phyloP scores from a whole-genome alignment of 164 flowering plant species.

The Stephania cephalantha region DNA sequence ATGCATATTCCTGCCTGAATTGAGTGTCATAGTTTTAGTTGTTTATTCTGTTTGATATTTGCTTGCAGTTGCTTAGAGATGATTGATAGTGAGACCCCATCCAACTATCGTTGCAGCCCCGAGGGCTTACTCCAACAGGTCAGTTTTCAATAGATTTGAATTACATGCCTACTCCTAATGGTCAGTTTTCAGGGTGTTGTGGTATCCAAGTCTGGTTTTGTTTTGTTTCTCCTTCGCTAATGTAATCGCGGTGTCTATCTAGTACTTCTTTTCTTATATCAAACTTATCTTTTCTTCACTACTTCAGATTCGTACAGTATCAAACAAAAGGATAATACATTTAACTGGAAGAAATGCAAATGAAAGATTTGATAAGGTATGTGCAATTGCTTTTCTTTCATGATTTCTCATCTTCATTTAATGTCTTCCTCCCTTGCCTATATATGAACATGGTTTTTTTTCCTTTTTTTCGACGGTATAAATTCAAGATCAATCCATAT shows the following conservation, averaged over 20 bases:
- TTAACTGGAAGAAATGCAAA: slow-evolving; percentile 40
- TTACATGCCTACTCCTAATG: neutral
- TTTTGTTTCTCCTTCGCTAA: neutral
- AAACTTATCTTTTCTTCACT: neutral
- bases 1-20: neutral
- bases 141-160: neutral
- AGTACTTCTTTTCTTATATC: neutral
- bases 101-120: slow-evolving; percentile 42
- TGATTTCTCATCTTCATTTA: neutral
- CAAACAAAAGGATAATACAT: slow-evolving; percentile 35
- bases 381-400: neutral
- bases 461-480: no score
- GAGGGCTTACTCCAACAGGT: slow-evolving; percentile 57
- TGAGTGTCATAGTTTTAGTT: neutral
- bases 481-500: no score
- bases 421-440: no score
- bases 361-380: slow-evolving; percentile 49
- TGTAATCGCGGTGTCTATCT: neutral
- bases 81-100: slow-evolving; percentile 41
- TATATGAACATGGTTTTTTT: no score
- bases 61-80: slow-evolving; percentile 48
- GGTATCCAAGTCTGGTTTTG: neutral
- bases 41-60: slow-evolving; percentile 11
- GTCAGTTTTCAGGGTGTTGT: neutral
- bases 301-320: slow-evolving; percentile 28